Base-by-base conservation (phyloP, 1,139 yeast genomes). In the Meyerozyma smithsonii region DNA sequence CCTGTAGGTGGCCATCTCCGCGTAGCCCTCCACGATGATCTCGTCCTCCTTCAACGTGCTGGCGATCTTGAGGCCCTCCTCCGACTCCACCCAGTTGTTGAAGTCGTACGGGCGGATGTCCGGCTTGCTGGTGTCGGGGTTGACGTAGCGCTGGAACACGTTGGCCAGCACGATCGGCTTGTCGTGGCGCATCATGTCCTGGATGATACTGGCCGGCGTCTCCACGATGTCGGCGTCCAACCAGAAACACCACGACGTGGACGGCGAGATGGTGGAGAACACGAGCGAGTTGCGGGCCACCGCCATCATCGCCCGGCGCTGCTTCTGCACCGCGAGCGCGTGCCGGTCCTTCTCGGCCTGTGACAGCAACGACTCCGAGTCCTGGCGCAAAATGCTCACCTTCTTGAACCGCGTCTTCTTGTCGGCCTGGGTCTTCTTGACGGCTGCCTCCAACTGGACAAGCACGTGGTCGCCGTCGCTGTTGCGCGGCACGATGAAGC, bases 81-180 rank as follows among this genome's bases (percentile, higher is more conserved):
- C 94, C 42, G 94, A 81, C 60, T 92, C 98, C 40, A 84, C 84
- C 98, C 98, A 92, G 61, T 94, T 90, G 67, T 92, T 92, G 69
- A 74, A 90, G 61, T 92, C 98, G 58, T 92, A 92, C 11, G 97
- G 95, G 53, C 97, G 76, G 43, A 85, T 79, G 20, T 76, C 66
- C n/a, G 69, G 67, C 48, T 74, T 64, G 42, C 77, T 72, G 38
- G 75, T 69, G 38, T 78, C 79, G 28, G 74, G 72, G 50, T 86
- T 83, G 42, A 50, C 69, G 59, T 65, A 89, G 49, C 95, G 72
- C 69, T 92, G 98, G 64, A 79, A 92, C 47, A 95, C 95, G 60
- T 92, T 92, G 20, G 97, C 97, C 4, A 94, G 84, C 35, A 92
- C 62, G 6, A 92, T 84, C 3, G 96, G 88, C 60, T 84, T 88